Conservation (phyloP, 345 rosid genomes). For the Salix caprea region DNA sequence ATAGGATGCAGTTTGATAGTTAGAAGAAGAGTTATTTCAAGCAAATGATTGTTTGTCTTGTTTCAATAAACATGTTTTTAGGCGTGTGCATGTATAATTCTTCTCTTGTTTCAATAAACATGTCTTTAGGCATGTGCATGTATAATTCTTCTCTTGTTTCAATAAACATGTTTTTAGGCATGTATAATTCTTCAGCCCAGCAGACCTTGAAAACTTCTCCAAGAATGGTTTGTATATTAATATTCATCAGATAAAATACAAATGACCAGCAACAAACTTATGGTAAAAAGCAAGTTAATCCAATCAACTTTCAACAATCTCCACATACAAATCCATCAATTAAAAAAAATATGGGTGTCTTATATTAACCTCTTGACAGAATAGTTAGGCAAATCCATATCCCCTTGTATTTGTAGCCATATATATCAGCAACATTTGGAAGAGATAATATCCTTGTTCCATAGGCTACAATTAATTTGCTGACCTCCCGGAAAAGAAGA, state of each 20-base stretch:
- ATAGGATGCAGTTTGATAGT: background rate
- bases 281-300: background rate
- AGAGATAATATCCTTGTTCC: slow-evolving; percentile 92
- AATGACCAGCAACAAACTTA: background rate
- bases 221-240: background rate
- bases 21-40: background rate
- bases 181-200: background rate
- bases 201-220: background rate
- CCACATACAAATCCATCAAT: background rate
- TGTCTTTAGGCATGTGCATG: too few relatives aligned
- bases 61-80: too few relatives aligned
- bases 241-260: background rate
- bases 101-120: too few relatives aligned
- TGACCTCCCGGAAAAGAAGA: slow-evolving; percentile 98
- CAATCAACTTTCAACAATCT: slow-evolving; percentile 10
- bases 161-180: background rate
- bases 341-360: slow-evolving; percentile 1
- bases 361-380: slow-evolving; percentile 80
- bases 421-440: slow-evolving; percentile 90
- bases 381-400: slow-evolving; percentile 89
- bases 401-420: slow-evolving; percentile 95
- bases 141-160: background rate
- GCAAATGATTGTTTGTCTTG: background rate
- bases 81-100: too few relatives aligned
- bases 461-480: slow-evolving; percentile 90